A percentile compares a stretch with the other conserved stretches of the same genome.
Conservation (phyloP, 179 eudicot species). For the Beta corolliflora region DNA sequence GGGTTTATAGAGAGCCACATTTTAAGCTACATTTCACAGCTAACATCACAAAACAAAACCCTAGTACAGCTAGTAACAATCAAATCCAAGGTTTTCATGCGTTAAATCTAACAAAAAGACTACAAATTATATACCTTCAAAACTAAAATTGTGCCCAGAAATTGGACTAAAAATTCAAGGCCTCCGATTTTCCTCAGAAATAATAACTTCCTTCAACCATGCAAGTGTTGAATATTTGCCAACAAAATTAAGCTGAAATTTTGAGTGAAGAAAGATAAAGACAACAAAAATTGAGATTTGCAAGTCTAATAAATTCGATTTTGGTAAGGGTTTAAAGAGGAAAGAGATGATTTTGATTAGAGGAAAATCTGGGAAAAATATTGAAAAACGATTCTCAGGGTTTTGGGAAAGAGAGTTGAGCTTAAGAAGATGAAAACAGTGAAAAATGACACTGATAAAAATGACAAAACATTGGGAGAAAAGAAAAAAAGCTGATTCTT, state of each 20-base stretch:
- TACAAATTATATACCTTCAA: neutral
- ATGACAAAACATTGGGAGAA: conserved; percentile 2
- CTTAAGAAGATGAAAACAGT: neutral
- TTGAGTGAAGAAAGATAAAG: neutral
- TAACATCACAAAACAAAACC: neutral
- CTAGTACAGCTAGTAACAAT: neutral
- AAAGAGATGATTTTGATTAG: neutral
- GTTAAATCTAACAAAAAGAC: neutral
- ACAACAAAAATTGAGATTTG: neutral
- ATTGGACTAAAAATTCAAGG: neutral
- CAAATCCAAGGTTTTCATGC: neutral
- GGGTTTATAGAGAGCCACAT: neutral
- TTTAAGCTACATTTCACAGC: neutral
- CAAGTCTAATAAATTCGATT: neutral
- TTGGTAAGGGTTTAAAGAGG: neutral
- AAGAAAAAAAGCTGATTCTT: neutral
- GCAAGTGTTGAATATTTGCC: neutral
- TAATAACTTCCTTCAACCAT: neutral
- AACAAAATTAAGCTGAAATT: neutral
- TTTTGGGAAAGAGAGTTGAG: neutral
- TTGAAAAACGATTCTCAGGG: neutral
- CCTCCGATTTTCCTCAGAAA: neutral
- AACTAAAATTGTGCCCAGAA: neutral
- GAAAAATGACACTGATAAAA: conserved; percentile 16
- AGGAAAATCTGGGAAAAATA: neutral